Base-by-base conservation (phyloP, 176 grass and related monocot genomes). In the Raddia guianensis region DNA sequence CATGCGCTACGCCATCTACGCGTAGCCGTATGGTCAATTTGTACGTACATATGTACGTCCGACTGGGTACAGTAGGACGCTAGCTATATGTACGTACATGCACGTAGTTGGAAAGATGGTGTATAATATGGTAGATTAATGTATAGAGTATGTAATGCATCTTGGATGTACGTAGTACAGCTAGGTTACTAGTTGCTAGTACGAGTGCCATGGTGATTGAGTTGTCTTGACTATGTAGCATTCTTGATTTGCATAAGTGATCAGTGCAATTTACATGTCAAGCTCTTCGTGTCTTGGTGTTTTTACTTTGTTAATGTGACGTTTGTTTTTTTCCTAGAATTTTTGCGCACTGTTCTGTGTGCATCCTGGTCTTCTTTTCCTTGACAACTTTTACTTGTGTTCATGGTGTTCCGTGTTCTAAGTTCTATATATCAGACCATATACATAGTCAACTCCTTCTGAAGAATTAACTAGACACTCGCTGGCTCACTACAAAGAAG, bases 1-100 rank as follows among this genome's bases (percentile, higher is more conserved):
- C 87, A 93, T 93, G 91, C 82, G 91, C 82, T 93, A 90, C 68
- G 82, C 82, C 85, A 93, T 93, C 85, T 93, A 90, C 78, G 85
- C 75, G 40, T 93, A 93, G 83, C 47, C 45, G 20, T 20, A 16
- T 14, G 40, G 10, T 47, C 27, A 27, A 27, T 27, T 50, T 46
- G 18, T 20, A 57, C 70, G 48, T 13, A n/a, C 35, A 37, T 50
- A 21, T 72, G 34, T 15, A 45, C 34, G 47, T 51, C 20, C 45
- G 35, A 44, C 35, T 52, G 58, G 47, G 66, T 53, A 56, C 61
- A 66, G 37, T 49, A 47, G 51, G 7, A 27, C 27, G 49, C 52
- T 53, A 5, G 33, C 61, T 64, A 12, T 49, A 61, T 12, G 3
- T 64, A 42, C 15, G 6, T 64, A 35, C 42, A 32, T 75, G 34